Conservation (phyloP, 2,329 filamentous ascomycete genomes). For the Colletotrichum agaves region DNA sequence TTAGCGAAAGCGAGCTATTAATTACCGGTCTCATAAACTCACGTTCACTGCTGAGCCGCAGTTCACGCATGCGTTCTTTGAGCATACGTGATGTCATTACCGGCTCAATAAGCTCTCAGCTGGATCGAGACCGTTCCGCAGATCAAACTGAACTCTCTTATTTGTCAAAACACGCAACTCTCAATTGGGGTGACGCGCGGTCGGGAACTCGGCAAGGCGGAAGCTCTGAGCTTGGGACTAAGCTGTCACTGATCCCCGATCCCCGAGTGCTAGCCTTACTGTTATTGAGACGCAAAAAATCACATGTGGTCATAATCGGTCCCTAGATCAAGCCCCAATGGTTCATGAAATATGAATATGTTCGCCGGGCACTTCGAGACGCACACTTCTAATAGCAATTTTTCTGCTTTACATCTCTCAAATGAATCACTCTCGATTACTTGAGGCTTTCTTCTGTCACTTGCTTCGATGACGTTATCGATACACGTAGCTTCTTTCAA, state of each 20-base stretch:
- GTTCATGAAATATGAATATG: neutral
- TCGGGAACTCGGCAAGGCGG: constrained; percentile 7
- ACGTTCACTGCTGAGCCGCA: neutral
- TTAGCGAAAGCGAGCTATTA: neutral
- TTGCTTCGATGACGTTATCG: too few relatives aligned
- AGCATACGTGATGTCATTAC: neutral
- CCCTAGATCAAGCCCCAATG: neutral
- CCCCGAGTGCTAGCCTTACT: neutral
- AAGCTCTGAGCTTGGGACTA: neutral
- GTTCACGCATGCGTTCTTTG: neutral
- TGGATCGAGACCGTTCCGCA: neutral
- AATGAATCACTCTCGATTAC: too few relatives aligned
- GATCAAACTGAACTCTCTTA: constrained; percentile 10
- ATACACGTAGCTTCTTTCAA: too few relatives aligned
- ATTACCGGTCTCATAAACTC: constrained; percentile 5
- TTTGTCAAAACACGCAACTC: constrained; percentile 3
- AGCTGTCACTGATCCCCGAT: neutral
- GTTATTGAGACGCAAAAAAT: neutral
- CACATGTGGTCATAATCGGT: neutral
- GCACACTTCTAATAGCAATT: too few relatives aligned
- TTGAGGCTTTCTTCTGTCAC: too few relatives aligned
- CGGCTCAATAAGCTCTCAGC: neutral
- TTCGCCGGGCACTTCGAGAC: neutral
- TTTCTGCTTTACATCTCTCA: too few relatives aligned
- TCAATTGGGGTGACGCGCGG: neutral